Evolutionary conservation across 1,284 basidiomycete species (phyloP).

Genomic region (Exobasidium cylindrosporum): DNA sequence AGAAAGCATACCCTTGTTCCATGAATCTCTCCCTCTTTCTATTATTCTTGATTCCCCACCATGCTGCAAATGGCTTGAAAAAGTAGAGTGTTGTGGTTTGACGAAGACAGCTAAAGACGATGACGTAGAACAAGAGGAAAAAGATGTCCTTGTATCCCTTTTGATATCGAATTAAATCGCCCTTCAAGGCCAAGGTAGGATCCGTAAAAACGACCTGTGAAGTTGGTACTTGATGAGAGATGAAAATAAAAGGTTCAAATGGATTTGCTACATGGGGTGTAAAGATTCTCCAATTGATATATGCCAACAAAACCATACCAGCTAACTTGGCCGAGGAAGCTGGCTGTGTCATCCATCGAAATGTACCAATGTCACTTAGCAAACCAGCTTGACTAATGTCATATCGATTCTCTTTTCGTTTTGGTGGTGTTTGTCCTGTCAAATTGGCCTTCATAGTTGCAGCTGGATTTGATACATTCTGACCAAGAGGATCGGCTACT

Average conservation of each 20-base stretch:
- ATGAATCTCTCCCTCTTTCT: slow-evolving; percentile 46
- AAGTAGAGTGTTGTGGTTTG: slow-evolving; percentile 72
- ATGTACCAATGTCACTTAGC: slow-evolving; percentile 26
- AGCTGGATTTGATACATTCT: background rate
- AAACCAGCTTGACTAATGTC: slow-evolving; percentile 8
- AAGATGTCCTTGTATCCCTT: slow-evolving; percentile 64
- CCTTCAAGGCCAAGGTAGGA: slow-evolving; percentile 20
- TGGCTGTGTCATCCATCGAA: slow-evolving; percentile 50
- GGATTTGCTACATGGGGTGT: slow-evolving; percentile 67
- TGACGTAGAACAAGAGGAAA: slow-evolving; percentile 81
- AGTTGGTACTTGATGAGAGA: slow-evolving; percentile 64
- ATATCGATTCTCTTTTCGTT: background rate
- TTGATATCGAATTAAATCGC: slow-evolving; percentile 31
- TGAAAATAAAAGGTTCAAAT: slow-evolving; percentile 71
- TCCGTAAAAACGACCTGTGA: slow-evolving; percentile 61
- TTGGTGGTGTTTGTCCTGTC: background rate
- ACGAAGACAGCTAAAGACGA: slow-evolving; percentile 87
- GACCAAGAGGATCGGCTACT: background rate
- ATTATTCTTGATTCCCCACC: slow-evolving; percentile 50
- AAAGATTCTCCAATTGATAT: slow-evolving; percentile 67
- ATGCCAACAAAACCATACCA: slow-evolving; percentile 69
- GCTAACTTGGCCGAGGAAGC: slow-evolving; percentile 59
- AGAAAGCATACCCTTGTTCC: slow-evolving; percentile 51
- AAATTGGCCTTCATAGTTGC: slow-evolving; percentile 2
- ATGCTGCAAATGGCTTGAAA: slow-evolving; percentile 67